phyloP scores from a whole-genome alignment of 2,329 filamentous ascomycete genomes.

The Acarospora socialis region DNA sequence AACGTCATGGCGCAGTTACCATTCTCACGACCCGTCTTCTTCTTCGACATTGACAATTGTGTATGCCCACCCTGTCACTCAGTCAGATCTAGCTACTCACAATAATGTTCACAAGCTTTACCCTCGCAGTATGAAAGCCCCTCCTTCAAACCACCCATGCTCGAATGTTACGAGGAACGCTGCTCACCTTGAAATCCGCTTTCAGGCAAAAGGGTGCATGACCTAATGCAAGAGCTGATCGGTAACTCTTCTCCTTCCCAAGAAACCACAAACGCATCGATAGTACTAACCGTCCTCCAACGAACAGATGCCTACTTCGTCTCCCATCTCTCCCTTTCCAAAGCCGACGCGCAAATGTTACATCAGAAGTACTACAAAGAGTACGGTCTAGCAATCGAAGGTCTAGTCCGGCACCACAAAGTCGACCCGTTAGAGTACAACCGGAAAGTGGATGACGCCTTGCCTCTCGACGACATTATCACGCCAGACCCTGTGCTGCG shows the following conservation, averaged over 20 bases:
- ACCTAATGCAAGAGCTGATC: constrained; percentile 79
- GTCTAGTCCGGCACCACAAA: constrained; percentile 82
- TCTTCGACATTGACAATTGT: constrained; percentile 97
- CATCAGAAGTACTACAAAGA: constrained; percentile 89
- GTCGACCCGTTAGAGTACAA: constrained; percentile 96
- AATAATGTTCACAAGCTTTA: constrained; percentile 45
- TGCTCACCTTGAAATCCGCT: not conserved
- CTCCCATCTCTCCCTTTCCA: constrained; percentile 56
- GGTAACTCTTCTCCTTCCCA: constrained; percentile 26
- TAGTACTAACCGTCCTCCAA: constrained; percentile 22
- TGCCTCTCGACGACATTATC: constrained; percentile 75
- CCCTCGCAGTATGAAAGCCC: constrained; percentile 53
- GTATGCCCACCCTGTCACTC: constrained; percentile 29
- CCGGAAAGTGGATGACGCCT: constrained; percentile 79
- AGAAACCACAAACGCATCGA: not conserved
- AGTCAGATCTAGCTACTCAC: constrained; percentile 5
- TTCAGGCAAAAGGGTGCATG: constrained; percentile 55
- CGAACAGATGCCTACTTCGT: constrained; percentile 43
- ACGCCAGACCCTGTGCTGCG: constrained; percentile 63
- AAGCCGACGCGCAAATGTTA: constrained; percentile 68
- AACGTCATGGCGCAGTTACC: no score
- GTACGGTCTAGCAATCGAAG: constrained; percentile 95
- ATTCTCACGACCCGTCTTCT: constrained; percentile 49
- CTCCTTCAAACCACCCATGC: no score
- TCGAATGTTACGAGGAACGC: constrained; percentile 4